These are phyloP conservation scores for Ambrosia hybrid DNA, from an alignment of 140 eudicot species.

Conservation along the genomic window DNA sequence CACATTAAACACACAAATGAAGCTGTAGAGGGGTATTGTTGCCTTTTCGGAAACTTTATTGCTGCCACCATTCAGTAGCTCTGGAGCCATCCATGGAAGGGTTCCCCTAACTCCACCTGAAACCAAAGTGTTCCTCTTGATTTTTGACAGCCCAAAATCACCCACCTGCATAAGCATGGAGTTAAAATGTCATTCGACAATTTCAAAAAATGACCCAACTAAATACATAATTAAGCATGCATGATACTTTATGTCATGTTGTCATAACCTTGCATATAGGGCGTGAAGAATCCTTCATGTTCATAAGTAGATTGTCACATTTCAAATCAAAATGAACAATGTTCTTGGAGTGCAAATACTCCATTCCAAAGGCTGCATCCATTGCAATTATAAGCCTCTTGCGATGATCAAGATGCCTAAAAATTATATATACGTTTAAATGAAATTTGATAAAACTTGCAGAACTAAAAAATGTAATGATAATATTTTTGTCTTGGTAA, in stretches of 20 bases:
- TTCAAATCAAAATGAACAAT: constrained; percentile 96
- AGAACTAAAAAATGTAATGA: constrained; percentile 1
- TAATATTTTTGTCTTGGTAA: constrained; percentile 4
- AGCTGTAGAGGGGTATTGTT: constrained; percentile 12
- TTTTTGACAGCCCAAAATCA: constrained; percentile 95
- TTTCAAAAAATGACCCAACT: background rate
- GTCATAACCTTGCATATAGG: constrained; percentile 91
- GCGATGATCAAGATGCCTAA: constrained; percentile 95
- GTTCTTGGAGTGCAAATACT: constrained; percentile 92
- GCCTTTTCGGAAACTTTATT: constrained; percentile 96
- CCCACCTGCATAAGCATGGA: constrained; percentile 56
- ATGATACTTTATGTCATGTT: constrained; percentile 1
- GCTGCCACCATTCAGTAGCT: constrained; percentile 93
- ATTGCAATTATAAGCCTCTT: constrained; percentile 87
- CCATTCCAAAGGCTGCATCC: constrained; percentile 99
- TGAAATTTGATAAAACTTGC: constrained; percentile 7
- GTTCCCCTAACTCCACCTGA: constrained; percentile 99
- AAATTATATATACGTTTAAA: constrained; percentile 9
- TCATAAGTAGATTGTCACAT: constrained; percentile 95
- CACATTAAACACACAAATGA: background rate
- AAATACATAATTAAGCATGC: background rate
- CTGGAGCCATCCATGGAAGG: constrained; percentile 99
- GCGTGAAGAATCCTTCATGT: constrained; percentile 93
- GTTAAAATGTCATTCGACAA: constrained; percentile 10
- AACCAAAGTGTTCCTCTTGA: constrained; percentile 92